phyloP scores from a whole-genome alignment of 805 yeast genomes.

The Candida pseudofarinosa region DNA sequence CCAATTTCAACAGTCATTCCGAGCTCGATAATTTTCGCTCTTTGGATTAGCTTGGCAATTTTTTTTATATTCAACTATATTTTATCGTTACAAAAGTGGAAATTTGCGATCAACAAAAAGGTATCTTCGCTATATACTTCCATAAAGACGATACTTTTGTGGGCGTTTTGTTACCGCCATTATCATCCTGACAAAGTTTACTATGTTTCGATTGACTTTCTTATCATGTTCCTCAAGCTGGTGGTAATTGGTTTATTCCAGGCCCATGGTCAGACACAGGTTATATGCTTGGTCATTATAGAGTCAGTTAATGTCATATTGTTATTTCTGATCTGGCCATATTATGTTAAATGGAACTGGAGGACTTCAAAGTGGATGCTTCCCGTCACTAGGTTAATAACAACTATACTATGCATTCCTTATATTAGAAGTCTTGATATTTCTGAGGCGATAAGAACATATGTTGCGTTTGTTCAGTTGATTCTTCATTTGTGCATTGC shows the following conservation, averaged over 20 bases:
- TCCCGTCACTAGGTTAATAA: slow-evolving; percentile 35
- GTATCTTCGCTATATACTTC: slow-evolving; percentile 43
- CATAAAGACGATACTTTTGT: slow-evolving; percentile 40
- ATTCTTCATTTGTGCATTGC: slow-evolving; percentile 35
- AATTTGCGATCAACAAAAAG: slow-evolving; percentile 14
- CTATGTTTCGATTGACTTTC: slow-evolving; percentile 35
- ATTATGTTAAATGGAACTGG: slow-evolving; percentile 23
- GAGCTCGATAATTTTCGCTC: slow-evolving; percentile 25
- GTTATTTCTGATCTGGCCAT: slow-evolving; percentile 24
- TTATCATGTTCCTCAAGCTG: slow-evolving; percentile 30
- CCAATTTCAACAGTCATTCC: slow-evolving; percentile 22
- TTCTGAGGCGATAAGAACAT: slow-evolving; percentile 36
- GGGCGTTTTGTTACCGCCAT: slow-evolving; percentile 43
- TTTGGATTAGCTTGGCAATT: slow-evolving; percentile 18
- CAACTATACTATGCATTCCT: slow-evolving; percentile 41
- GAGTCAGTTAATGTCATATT: slow-evolving; percentile 27
- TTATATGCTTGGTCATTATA: slow-evolving; percentile 30
- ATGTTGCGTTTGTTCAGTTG: slow-evolving; percentile 42
- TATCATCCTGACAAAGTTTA: slow-evolving; percentile 40
- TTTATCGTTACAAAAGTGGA: slow-evolving; percentile 14
- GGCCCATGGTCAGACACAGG: slow-evolving; percentile 41
- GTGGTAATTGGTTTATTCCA: slow-evolving; percentile 44
- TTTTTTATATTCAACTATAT: slow-evolving; percentile 27
- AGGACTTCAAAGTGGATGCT: slow-evolving; percentile 29
- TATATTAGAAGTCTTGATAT: slow-evolving; percentile 32